Evolutionary conservation across 352 stramenopile genomes (phyloP).

Genomic region (Phytophthora brassicae): DNA sequence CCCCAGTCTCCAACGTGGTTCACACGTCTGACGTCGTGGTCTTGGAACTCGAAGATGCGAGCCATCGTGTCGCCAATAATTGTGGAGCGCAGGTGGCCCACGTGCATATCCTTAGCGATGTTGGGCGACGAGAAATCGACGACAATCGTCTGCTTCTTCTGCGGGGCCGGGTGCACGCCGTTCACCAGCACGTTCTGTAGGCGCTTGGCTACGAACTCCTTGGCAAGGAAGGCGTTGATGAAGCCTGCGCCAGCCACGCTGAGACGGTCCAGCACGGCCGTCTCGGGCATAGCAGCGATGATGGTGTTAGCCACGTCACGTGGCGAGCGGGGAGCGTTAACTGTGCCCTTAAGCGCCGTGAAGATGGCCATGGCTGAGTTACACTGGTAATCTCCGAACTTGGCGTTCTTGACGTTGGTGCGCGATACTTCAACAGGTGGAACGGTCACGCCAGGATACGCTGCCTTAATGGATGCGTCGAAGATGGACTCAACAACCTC

Average conservation of each 20-base stretch:
- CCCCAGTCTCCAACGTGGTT: slow-evolving; percentile 89
- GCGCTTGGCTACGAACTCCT: slow-evolving; percentile 79
- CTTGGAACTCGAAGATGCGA: slow-evolving; percentile 87
- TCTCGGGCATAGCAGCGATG: slow-evolving; percentile 81
- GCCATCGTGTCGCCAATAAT: slow-evolving; percentile 89
- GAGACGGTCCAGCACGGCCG: slow-evolving; percentile 88
- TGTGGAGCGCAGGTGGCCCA: slow-evolving; percentile 90
- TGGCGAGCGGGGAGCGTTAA: slow-evolving; percentile 69
- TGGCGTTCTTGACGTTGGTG: slow-evolving; percentile 79
- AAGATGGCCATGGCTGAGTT: slow-evolving; percentile 97
- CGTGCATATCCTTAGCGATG: slow-evolving; percentile 90
- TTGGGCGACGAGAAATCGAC: slow-evolving; percentile 89
- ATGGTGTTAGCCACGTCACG: slow-evolving; percentile 90
- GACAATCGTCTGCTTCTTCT: slow-evolving; percentile 68
- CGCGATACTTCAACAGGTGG: slow-evolving; percentile 67
- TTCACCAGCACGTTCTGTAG: slow-evolving; percentile 70
- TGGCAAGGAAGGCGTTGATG: slow-evolving; percentile 95
- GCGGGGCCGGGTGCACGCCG: slow-evolving; percentile 82
- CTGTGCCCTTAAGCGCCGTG: slow-evolving; percentile 93
- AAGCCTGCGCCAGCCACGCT: slow-evolving; percentile 95
- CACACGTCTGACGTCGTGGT: slow-evolving; percentile 77
- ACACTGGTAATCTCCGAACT: slow-evolving; percentile 98
- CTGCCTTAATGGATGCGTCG: slow-evolving; percentile 62
- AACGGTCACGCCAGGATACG: slow-evolving; percentile 60
- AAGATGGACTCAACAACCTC: slow-evolving; percentile 80